Evolutionary conservation across 73 alveolate species (phyloP), one percentile per base, ranked within the genome.

Genomic region (Diophrys sp.): DNA sequence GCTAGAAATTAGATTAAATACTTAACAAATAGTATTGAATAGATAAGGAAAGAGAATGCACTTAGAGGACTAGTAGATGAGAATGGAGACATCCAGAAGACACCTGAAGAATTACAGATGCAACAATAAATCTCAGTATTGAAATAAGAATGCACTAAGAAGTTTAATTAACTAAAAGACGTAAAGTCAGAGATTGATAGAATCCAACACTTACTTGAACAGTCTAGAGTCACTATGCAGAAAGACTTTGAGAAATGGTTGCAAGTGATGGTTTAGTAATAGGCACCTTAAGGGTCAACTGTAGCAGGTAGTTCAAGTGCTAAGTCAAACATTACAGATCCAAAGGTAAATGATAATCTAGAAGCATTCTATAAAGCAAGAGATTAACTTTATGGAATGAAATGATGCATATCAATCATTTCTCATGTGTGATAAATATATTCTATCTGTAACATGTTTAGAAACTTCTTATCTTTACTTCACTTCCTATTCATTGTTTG

Each of bases 131-230:
- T 91, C 27, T 80, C 80, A 32, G 55, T 66, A 62, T 54, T 75
- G 23, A 94, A 94, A 81, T 78, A 31, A 23, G 83, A 56, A 75
- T 93, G 91, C 57, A 77, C 83, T 68, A 80, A 84, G 31, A 82
- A 85, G 55, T 90, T 78, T 79, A 68, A 79, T 31, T 89, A 85
- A 69, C 73, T 94, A 34, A 94, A 91, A 70, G 89, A 80, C 32
- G 26, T 94, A 29, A 94, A 94, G 74, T 81, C 89, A 1, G 98
- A 94, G 78, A 92, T 94, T n/a, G 98, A 94, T 68, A 79, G 97
- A 33, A 84, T 94, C 33, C 73, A 87, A 57, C 73, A 85, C 23
- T 57, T 83, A 67, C 71, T 91, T 27, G 91, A 94, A 34, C 67
- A 85, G 34, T 74, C 80, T 29, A 74, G 95, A 73, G 88, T 88